phyloP scores from a whole-genome alignment of 176 grass and related monocot species.

The Elymus sibiricus region DNA sequence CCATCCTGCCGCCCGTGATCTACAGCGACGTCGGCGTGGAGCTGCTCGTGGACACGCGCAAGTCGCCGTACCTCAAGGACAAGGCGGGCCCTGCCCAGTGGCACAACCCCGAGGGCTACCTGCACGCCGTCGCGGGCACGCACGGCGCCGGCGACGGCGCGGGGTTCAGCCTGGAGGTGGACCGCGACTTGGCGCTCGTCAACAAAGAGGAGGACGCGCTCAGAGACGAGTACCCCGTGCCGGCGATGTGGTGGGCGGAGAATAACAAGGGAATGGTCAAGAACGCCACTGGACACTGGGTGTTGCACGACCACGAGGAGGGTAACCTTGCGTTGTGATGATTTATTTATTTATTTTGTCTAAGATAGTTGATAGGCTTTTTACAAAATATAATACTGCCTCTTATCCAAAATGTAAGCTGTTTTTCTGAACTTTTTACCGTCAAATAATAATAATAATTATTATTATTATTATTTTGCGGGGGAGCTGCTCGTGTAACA shows the following conservation, averaged over 20 bases:
- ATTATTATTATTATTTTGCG: too few species aligned
- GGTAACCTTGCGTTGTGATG: conserved; percentile 40
- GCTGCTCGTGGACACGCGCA: conserved; percentile 61
- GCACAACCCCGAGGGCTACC: conserved; percentile 82
- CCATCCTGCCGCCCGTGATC: conserved; percentile 46
- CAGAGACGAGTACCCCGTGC: conserved; percentile 63
- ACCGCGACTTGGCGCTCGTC: conserved; percentile 70
- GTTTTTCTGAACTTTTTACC: background rate
- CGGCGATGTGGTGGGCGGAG: conserved; percentile 57
- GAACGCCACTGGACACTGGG: conserved; percentile 50
- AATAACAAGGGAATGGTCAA: conserved; percentile 79
- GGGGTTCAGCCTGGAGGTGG: conserved; percentile 51
- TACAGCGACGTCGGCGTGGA: conserved; percentile 72
- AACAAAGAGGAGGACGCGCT: conserved; percentile 76
- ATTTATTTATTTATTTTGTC: background rate
- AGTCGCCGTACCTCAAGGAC: conserved; percentile 61
- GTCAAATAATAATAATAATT: too few species aligned
- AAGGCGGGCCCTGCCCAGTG: conserved; percentile 35
- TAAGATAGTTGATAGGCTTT: background rate
- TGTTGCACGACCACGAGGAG: conserved; percentile 68
- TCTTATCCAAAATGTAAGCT: background rate
- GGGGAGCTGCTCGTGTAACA: too few species aligned
- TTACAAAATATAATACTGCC: background rate
- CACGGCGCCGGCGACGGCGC: conserved; percentile 31
- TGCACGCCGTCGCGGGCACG: conserved; percentile 76